Evolutionary conservation across 2,329 filamentous ascomycete genomes (phyloP).

Genomic region (Boeremia lycopersici): DNA sequence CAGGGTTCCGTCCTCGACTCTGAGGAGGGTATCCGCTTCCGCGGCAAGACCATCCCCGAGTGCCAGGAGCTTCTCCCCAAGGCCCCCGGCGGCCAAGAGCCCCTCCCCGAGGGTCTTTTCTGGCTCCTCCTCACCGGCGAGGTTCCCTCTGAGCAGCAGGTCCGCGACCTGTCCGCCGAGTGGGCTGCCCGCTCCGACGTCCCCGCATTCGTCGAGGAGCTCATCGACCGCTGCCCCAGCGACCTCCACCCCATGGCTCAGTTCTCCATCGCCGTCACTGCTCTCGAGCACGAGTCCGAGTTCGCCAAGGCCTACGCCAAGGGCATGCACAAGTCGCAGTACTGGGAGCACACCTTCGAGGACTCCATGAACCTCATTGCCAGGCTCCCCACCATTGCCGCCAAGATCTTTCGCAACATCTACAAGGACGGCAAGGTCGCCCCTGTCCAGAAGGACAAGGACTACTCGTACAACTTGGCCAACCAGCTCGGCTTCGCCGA

Average conservation of each 20-base stretch:
- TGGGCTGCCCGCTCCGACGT: conserved; percentile 97
- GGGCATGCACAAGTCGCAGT: conserved; percentile 99
- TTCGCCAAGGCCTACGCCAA: conserved; percentile 99
- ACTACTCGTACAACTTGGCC: conserved; percentile 98
- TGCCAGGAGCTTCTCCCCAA: conserved; percentile 98
- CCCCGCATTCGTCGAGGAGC: conserved; percentile 98
- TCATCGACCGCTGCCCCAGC: conserved; percentile 99
- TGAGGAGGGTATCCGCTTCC: conserved; percentile 99
- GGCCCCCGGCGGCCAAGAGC: conserved; percentile 94
- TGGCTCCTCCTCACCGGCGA: conserved; percentile 99
- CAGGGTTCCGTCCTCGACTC: conserved; percentile 84
- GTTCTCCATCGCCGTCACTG: conserved; percentile 96
- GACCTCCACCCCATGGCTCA: conserved; percentile 99
- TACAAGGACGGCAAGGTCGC: conserved; percentile 99
- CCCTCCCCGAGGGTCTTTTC: conserved; percentile 98
- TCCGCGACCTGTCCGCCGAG: conserved; percentile 95
- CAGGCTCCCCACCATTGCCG: conserved; percentile 97
- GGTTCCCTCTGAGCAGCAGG: conserved; percentile 97
- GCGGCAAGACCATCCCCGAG: conserved; percentile 98
- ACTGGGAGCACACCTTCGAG: conserved; percentile 99
- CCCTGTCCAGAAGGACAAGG: conserved; percentile 96
- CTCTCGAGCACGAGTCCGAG: conserved; percentile 96
- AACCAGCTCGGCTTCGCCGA: conserved; percentile 97
- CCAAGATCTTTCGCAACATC: conserved; percentile 99
- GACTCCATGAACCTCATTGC: conserved; percentile 99